Evolutionary conservation across 2,329 filamentous ascomycete genomes (phyloP).

Genomic region (Fusarium miscanthi): DNA sequence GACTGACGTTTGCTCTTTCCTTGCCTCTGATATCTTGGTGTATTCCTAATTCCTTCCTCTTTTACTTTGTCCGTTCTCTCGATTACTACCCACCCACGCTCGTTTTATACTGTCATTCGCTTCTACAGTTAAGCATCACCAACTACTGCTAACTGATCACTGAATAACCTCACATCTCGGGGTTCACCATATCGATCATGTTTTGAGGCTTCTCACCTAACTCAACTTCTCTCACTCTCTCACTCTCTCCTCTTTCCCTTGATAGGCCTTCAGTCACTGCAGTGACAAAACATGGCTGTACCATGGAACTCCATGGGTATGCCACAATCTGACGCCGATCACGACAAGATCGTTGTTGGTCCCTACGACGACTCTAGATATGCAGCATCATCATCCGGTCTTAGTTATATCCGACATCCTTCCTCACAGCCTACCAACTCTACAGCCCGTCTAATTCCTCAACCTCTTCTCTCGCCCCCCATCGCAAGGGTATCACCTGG

Average conservation of each 20-base stretch:
- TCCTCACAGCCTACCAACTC: constrained; percentile 40
- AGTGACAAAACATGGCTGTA: constrained; percentile 33
- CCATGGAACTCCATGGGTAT: constrained; percentile 36
- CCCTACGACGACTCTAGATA: constrained; percentile 33
- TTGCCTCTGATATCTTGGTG: background rate
- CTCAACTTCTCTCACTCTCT: background rate
- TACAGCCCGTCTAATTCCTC: constrained; percentile 29
- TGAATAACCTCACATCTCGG: background rate
- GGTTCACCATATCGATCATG: constrained; percentile 6
- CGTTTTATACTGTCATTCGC: constrained; percentile 1
- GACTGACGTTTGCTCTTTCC: constrained; percentile 12
- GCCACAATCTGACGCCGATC: constrained; percentile 16
- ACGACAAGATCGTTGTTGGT: constrained; percentile 24
- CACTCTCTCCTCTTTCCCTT: background rate
- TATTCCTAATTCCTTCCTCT: background rate
- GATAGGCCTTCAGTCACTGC: background rate
- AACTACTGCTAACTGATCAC: background rate
- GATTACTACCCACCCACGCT: background rate
- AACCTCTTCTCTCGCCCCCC: constrained; percentile 42
- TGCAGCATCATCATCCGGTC: constrained; percentile 31
- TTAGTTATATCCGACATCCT: constrained; percentile 34
- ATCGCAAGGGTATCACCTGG: constrained; percentile 28
- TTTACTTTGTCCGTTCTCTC: background rate
- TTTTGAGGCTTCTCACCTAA: constrained; percentile 7
- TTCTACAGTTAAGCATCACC: background rate